Evolutionary conservation across 345 rosid species (phyloP).

Genomic region (Citrus inodora): DNA sequence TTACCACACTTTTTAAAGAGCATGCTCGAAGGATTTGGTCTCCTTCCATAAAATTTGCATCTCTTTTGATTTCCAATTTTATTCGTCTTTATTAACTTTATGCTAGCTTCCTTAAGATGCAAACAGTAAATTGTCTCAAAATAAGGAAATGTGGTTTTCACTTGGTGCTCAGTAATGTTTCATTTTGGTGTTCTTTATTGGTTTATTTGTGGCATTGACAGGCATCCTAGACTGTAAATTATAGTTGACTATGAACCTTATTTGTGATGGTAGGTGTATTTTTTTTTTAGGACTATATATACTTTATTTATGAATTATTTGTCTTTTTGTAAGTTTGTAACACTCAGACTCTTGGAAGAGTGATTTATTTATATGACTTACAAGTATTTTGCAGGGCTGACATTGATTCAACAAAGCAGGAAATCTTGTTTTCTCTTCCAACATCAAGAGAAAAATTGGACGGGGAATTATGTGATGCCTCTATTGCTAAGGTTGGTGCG

Average conservation of each 20-base stretch:
- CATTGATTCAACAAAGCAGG: slow-evolving; percentile 21
- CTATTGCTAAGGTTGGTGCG: slow-evolving; percentile 33
- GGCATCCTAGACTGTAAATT: not conserved
- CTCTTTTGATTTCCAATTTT: not conserved
- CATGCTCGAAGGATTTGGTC: not conserved
- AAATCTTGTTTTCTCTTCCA: slow-evolving; percentile 29
- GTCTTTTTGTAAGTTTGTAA: not conserved
- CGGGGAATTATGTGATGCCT: slow-evolving; percentile 16
- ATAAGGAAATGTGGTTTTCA: not conserved
- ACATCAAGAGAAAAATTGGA: slow-evolving; percentile 17
- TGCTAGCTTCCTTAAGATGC: not conserved
- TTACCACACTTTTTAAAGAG: not conserved
- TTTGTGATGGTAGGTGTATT: not conserved
- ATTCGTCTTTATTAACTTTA: not conserved
- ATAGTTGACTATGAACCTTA: not conserved
- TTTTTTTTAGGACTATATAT: not conserved
- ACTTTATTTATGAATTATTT: not conserved
- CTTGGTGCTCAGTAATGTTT: not conserved
- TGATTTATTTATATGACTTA: not conserved
- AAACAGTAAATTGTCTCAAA: not conserved
- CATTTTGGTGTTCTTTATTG: slow-evolving; percentile 3
- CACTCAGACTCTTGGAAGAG: not conserved
- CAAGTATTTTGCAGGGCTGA: slow-evolving; percentile 34
- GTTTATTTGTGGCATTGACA: not conserved
- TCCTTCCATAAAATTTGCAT: not conserved